These are phyloP conservation scores for Luffa aegyptiaca DNA, from an alignment of 306 rosid genomes.

Conservation along the genomic window DNA sequence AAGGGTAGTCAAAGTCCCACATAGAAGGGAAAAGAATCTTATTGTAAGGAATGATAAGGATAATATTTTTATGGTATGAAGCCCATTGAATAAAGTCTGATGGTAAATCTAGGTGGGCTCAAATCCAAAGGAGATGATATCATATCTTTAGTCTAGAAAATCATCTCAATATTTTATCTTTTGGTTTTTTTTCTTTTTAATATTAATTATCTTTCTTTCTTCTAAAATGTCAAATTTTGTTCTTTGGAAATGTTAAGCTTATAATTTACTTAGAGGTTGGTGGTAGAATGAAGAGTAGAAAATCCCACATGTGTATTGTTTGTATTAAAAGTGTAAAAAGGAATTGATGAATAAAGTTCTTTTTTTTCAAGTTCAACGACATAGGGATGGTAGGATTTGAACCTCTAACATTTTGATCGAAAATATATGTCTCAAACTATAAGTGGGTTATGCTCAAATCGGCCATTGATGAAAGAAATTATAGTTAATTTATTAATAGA, in stretches of 20 bases:
- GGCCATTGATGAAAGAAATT: too few relatives aligned
- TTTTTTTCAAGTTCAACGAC: neutral
- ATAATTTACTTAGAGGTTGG: neutral
- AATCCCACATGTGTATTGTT: neutral
- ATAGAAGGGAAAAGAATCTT: neutral
- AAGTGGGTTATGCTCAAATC: too few relatives aligned
- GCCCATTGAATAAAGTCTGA: neutral
- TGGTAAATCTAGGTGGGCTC: neutral
- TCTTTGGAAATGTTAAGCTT: neutral
- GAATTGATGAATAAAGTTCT: neutral
- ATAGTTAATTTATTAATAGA: too few relatives aligned
- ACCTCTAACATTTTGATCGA: too few relatives aligned
- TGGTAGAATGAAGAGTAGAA: neutral
- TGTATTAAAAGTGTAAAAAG: neutral
- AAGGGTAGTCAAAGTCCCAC: neutral
- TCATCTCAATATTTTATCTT: neutral
- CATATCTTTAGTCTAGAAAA: neutral
- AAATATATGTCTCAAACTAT: too few relatives aligned
- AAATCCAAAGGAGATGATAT: neutral
- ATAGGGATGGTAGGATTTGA: too few relatives aligned
- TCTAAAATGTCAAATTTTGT: neutral
- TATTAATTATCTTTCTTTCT: neutral
- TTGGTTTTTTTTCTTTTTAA: fast-evolving
- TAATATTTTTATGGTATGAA: neutral
- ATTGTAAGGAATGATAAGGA: neutral